Evolutionary conservation across 805 yeast species (phyloP), one percentile per base, ranked within the genome.

Genomic region (Starmerella vaccinii): DNA sequence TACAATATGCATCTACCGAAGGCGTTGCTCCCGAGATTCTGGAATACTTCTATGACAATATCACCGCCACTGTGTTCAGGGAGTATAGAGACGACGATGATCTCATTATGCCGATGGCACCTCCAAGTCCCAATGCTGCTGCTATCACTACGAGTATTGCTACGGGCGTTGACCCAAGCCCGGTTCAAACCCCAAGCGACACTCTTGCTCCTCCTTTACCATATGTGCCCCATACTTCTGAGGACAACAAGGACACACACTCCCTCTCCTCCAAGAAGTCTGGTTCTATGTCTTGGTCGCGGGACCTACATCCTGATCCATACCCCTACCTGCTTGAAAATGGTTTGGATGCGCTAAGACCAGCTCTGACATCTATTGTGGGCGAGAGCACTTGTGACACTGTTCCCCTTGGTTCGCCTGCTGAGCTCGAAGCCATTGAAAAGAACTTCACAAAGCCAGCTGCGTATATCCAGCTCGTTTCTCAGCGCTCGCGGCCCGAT

Each of bases 21-120:
- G 68, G 67, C 9, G 58, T 70, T 9, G 59, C 73, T 2, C 61
- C 61, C 15, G 68, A 64, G 24, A 54, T 68, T 19, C 56, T 68
- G 34, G 70, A 70, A 46, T 83, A 82, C 60, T 76, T 75, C 54
- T 84, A 73, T 59, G 89, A 82, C 58, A 84, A 84, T 61, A 76
- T 82, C 43, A 77, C 81, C 0, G 72, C 72, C 48, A 65, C 77
- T 4, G 82, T 81, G 19, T 81, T 82, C 54, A 68, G 72, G 6
- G 75, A 72, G 19, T 81, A 82, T 54, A 68, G 72, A 6, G 75
- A 72, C 33, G 69, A 68, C 16, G 68, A 67, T n/a, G 75, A 70
- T 24, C n/a, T 22, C 15, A 33, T 10, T 6, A 13, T 23, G 29
- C 46, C 46, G 13, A 19, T 43, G 38, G 46, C 46, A 2, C 35